Evolutionary conservation across 2,329 filamentous ascomycete species (phyloP), one percentile per base, ranked within the genome.

Genomic region (Colletotrichum zoysiae): DNA sequence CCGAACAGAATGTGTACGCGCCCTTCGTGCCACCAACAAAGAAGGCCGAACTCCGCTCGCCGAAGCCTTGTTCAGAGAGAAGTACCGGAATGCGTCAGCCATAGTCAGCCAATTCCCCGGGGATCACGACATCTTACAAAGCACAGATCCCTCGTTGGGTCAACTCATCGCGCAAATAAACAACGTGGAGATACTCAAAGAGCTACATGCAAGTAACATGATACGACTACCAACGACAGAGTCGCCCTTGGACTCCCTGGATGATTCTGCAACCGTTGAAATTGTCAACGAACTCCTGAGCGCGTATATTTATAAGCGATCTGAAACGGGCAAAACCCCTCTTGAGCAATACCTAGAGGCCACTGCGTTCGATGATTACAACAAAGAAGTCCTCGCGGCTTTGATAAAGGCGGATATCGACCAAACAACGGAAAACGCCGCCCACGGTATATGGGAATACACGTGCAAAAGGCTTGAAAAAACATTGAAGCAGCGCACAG

Each of bases 21-120:
- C 66, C 33, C 51, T 68, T 5, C 50, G 57, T n/a, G n/a, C 38
- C 7, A 26, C 23, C 30, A 60, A 68, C 40, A 42, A 35, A 18
- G n/a, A 40, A 14, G 59, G 59, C 2, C 50, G 33, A 40, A 68
- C 66, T 14, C 50, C 59, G 23, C 35, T 68, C 2, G 66, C 59
- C 23, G n/a, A 23, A 3, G 66, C 66, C 1, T 40, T 68, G 2
- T 16, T 50, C n/a, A 40, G 18, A 1, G 9, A 20, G 3, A 14
- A 20, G 20, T 35, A 64, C 23, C 30, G 14, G 7, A 42, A 35
- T 30, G 53, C 53, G 5, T 44, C 11, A 6, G 35, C 56, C 7
- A 64, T 68, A 33, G n/a, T 65, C 1, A 23, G 33, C 6, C 51
- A n/a, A 8, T 64, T 60, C 2, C 9, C 3, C 1, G 16, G 20